Percentiles rank a stretch among this genome's conserved stretches.
Evolutionary conservation across 75 land plant species (phyloP).

Genomic region (Chamaecyparis obtusa): DNA sequence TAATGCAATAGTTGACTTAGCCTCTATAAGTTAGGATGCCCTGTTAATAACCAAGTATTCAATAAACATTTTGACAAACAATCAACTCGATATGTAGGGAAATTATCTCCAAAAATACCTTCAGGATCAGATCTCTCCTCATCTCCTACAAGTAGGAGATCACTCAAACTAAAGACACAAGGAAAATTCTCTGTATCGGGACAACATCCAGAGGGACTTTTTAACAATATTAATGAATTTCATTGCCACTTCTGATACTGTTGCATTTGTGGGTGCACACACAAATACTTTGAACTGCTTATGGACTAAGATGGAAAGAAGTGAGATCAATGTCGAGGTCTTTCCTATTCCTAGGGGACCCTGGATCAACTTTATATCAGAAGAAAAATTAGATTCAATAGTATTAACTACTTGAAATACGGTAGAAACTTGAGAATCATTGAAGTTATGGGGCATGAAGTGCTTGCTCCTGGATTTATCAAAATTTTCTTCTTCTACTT

Average conservation of each 20-base stretch:
- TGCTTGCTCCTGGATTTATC: not conserved
- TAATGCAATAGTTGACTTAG: too few species aligned
- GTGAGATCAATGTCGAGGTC: too few species aligned
- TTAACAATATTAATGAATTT: conserved; percentile 30
- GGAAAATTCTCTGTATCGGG: not conserved
- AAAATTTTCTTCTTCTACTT: not conserved
- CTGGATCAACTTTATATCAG: conserved; percentile 60
- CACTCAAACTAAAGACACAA: conserved; percentile 16
- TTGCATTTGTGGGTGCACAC: conserved; percentile 68
- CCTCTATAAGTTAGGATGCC: too few species aligned
- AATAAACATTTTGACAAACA: conserved; percentile 16
- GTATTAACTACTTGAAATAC: conserved; percentile 16
- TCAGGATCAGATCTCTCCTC: conserved; percentile 37
- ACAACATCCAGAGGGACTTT: not conserved
- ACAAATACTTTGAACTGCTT: conserved; percentile 24
- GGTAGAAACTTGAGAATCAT: conserved; percentile 52
- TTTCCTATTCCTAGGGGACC: too few species aligned
- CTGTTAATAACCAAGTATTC: too few species aligned
- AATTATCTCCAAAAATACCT: conserved; percentile 28
- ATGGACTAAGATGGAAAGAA: conserved; percentile 12
- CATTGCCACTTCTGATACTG: too few species aligned
- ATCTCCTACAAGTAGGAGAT: conserved; percentile 64
- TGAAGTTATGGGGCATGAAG: conserved; percentile 20
- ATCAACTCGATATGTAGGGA: conserved; percentile 25
- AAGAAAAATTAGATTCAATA: conserved; percentile 15